Percentiles rank a stretch among this genome's conserved stretches.
phyloP scores from a whole-genome alignment of 208 protist genomes.

The Crithidia brevicula region DNA sequence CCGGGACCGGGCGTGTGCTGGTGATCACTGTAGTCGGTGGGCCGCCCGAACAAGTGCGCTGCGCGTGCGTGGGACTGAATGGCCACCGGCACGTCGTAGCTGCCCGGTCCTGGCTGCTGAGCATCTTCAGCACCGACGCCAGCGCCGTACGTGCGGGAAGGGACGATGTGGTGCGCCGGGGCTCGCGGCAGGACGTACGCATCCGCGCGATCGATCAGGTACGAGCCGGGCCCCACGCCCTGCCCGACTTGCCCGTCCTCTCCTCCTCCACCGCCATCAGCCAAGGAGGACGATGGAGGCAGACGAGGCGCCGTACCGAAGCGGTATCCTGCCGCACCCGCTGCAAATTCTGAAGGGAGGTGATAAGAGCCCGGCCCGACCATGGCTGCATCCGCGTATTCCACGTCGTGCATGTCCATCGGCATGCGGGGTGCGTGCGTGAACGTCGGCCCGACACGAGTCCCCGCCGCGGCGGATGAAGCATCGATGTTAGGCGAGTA shows the following conservation, averaged over 20 bases:
- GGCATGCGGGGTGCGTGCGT: conserved; percentile 20
- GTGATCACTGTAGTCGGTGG: not conserved
- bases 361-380: conserved; percentile 64
- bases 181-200: conserved; percentile 25
- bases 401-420: not conserved
- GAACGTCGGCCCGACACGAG: conserved; percentile 33
- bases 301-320: conserved; percentile 39
- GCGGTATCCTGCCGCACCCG: not conserved
- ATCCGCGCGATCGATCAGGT: conserved; percentile 24
- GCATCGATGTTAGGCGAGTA: conserved; percentile 42
- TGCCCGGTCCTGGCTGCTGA: conserved; percentile 39
- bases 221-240: conserved; percentile 36
- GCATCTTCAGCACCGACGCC: not conserved
- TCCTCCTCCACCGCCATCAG: not conserved
- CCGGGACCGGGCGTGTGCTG: conserved; percentile 53
- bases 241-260: not conserved
- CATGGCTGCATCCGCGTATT: not conserved
- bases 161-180: conserved; percentile 17
- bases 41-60: conserved; percentile 11
- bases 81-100: conserved; percentile 40
- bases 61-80: conserved; percentile 24
- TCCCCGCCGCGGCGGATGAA: conserved; percentile 5
- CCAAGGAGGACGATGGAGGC: not conserved
- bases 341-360: not conserved
- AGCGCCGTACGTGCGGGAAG: not conserved